A percentile compares a stretch with the other conserved stretches of the same genome.
Conservation (phyloP, 1,139 yeast genomes). For the Pichia sp. region DNA sequence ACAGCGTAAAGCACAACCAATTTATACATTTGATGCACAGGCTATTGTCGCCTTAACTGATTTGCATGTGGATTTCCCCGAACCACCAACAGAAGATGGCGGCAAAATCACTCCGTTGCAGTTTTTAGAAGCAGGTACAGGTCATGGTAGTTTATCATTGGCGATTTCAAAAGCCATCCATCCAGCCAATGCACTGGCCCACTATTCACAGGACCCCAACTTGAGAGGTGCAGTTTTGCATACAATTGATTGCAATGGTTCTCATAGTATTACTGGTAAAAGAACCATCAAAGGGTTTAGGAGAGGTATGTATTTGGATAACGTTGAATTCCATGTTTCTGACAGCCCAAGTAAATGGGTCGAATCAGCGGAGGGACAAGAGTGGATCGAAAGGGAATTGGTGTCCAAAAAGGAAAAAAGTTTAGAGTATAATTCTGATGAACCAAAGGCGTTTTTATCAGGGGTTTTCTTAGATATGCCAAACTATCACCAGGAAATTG, state of each 20-base stretch:
- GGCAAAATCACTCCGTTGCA: constrained; percentile 26
- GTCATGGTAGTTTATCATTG: constrained; percentile 40
- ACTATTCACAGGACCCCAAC: constrained; percentile 7
- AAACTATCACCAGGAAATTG: constrained; percentile 28
- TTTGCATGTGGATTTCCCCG: constrained; percentile 34
- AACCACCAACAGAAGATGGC: constrained; percentile 17
- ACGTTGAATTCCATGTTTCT: constrained; percentile 35
- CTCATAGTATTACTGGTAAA: constrained; percentile 32
- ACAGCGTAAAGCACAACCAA: constrained; percentile 39
- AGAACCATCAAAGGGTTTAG: constrained; percentile 29
- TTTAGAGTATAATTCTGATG: constrained; percentile 4
- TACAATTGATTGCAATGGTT: constrained; percentile 31
- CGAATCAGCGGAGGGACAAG: constrained; percentile 13
- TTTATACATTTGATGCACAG: constrained; percentile 38
- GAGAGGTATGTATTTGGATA: constrained; percentile 33
- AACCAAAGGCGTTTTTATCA: constrained; percentile 27
- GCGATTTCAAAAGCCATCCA: constrained; percentile 35
- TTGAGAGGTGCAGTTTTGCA: constrained; percentile 36
- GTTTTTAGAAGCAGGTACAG: constrained; percentile 43
- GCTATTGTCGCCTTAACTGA: constrained; percentile 38
- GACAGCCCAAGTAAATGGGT: constrained; percentile 36
- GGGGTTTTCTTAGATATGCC: constrained; percentile 41
- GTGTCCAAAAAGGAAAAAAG: constrained; percentile 1
- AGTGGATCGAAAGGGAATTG: constrained; percentile 14
- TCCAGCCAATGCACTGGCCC: constrained; percentile 31